phyloP scores from a whole-genome alignment of 257 asterid species.

The Striga asiatica region DNA sequence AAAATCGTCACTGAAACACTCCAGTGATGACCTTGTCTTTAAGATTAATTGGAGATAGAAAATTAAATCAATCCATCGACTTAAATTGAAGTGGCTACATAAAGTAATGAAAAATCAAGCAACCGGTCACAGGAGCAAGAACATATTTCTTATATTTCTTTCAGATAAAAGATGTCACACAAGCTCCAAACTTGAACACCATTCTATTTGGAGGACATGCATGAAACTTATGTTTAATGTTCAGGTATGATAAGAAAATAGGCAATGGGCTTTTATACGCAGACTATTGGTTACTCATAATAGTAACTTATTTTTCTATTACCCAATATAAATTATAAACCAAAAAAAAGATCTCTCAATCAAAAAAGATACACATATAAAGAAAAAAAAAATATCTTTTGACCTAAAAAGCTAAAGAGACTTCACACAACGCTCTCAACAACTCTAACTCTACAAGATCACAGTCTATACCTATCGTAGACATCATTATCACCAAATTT shows the following conservation, averaged over 20 bases:
- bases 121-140: not conserved
- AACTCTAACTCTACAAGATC: slow-evolving; percentile 6
- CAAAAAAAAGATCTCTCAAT: not conserved
- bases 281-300: slow-evolving; percentile 1
- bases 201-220: slow-evolving; percentile 31
- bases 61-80: not conserved
- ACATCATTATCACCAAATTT: no score
- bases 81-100: no score
- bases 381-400: not conserved
- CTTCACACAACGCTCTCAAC: not conserved
- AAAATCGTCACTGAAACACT: no score
- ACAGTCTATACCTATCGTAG: no score
- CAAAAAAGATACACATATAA: no score
- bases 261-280: slow-evolving; percentile 12
- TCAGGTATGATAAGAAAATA: slow-evolving; percentile 16
- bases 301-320: slow-evolving; percentile 6
- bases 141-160: no score
- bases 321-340: not conserved
- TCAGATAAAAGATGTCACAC: slow-evolving; percentile 15
- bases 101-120: not conserved
- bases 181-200: slow-evolving; percentile 61
- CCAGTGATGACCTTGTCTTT: no score
- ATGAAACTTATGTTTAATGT: slow-evolving; percentile 42
- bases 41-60: not conserved
- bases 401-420: no score